Conservation (phyloP, 441 rosid genomes). For the Erodium moschatum region DNA sequence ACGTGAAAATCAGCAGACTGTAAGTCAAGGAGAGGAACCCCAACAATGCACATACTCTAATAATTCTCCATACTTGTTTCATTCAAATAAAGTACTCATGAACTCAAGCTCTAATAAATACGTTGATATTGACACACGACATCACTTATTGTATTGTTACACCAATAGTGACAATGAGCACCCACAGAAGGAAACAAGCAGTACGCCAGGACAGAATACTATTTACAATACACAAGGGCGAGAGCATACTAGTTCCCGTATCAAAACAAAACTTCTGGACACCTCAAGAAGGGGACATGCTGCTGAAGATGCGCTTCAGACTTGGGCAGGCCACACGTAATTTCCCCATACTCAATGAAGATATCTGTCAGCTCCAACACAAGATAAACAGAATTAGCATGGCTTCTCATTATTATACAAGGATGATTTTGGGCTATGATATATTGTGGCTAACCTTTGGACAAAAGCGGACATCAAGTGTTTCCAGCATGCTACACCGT, state of each 20-base stretch:
- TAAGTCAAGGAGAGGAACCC: no score
- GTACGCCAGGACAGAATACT: constrained; percentile 4
- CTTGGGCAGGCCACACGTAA: constrained; percentile 63
- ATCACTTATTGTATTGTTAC: background rate
- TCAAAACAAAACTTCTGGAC: background rate
- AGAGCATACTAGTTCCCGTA: background rate
- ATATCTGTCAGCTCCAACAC: constrained; percentile 37
- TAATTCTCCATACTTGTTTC: no score
- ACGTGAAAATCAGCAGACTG: no score
- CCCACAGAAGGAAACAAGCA: background rate
- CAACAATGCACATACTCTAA: no score
- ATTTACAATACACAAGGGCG: constrained; percentile 25
- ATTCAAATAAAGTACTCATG: background rate
- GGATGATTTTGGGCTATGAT: no score
- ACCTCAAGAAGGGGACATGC: constrained; percentile 22
- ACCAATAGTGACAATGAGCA: background rate
- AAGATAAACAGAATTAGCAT: background rate
- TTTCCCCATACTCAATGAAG: constrained; percentile 58
- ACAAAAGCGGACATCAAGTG: constrained; percentile 88
- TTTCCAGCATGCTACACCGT: constrained; percentile 70
- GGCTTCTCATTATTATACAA: background rate
- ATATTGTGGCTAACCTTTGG: constrained; percentile 51
- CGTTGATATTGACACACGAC: background rate
- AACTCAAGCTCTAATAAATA: background rate
- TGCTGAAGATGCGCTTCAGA: constrained; percentile 75